These are phyloP conservation scores for Helianthus tuberosus DNA, from an alignment of 129 eudicot genomes.

Conservation along the genomic window DNA sequence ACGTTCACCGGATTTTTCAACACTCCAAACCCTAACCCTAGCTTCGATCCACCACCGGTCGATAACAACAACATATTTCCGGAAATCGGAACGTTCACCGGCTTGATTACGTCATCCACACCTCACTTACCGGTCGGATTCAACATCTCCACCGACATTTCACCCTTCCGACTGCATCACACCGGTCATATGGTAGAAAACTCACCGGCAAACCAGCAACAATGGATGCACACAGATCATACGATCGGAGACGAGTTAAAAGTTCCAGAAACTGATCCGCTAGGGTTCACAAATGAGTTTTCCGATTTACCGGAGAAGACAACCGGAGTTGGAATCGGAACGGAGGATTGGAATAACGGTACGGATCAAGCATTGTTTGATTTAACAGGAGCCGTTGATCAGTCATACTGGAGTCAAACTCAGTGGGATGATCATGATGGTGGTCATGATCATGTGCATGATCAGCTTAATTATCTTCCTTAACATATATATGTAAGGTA, in stretches of 20 bases:
- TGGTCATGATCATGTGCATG: not conserved
- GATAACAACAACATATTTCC: slow-evolving; percentile 44
- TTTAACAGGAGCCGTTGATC: slow-evolving; percentile 61
- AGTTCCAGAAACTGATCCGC: slow-evolving; percentile 27
- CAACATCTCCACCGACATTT: slow-evolving; percentile 37
- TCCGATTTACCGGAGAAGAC: slow-evolving; percentile 33
- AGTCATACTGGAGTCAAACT: slow-evolving; percentile 61
- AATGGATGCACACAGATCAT: slow-evolving; percentile 33
- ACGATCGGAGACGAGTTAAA: slow-evolving; percentile 25
- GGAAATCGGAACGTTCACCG: slow-evolving; percentile 54
- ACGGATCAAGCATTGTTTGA: slow-evolving; percentile 63
- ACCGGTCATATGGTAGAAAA: slow-evolving; percentile 23
- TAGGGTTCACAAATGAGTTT: slow-evolving; percentile 32
- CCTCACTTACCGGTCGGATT: slow-evolving; percentile 39
- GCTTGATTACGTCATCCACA: slow-evolving; percentile 51
- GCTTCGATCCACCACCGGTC: slow-evolving; percentile 40
- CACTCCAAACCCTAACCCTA: slow-evolving; percentile 33
- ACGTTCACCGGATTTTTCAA: slow-evolving; percentile 22
- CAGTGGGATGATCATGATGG: slow-evolving; percentile 56
- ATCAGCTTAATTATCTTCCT: slow-evolving; percentile 59
- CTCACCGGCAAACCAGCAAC: slow-evolving; percentile 24
- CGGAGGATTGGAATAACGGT: slow-evolving; percentile 48
- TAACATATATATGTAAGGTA: slow-evolving; percentile 36
- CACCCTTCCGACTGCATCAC: slow-evolving; percentile 42
- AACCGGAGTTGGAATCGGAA: slow-evolving; percentile 35